Evolutionary conservation across 2,329 filamentous ascomycete species (phyloP), one percentile per base, ranked within the genome.

Genomic region (Pseudogymnoascus sp.): DNA sequence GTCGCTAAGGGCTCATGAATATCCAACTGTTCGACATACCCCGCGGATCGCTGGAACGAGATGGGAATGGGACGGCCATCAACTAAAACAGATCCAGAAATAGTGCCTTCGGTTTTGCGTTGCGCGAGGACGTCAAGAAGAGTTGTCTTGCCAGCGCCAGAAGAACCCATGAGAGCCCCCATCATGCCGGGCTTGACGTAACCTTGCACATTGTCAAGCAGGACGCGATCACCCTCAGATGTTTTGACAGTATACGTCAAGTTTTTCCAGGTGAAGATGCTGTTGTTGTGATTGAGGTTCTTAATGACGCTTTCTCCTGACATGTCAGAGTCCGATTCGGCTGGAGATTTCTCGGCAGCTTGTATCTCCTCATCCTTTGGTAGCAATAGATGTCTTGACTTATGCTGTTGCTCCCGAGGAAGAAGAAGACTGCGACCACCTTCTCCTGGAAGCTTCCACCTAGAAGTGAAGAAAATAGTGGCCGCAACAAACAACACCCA

Each of bases 11-110:
- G 81, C 56, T 96, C 81, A 73, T 96, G 92, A 11, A 96, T 81
- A 82, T 97, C 93, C 72, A 96, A 90, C 74, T 96, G 93, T 72
- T 96, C 91, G 38, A 93, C 91, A 69, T 96, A 96, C 43, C 92
- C 92, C 0, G 71, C 68, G 16, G 70, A 72, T 28, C 92, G 88
- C 75, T 96, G 92, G 82, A 96, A 96, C 0, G 89, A 92, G 46
- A 83, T 80, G 67, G 95, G 90, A 34, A 90, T 85, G 23, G 85
- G 87, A 23, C 80, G 82, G 21, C 84, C 84, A 64, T 86, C 82
- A 7, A 87, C 82, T 7, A 84, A 75, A 86, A 96, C 93, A 68
- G 93, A 89, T 60, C 93, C 93, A 5, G 84, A 85, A 61, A 96
- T 91, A 11, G 96, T 88, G 75, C 93, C 93, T 85, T 93, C 93